Percentiles rank a stretch among this genome's conserved stretches.
These are phyloP conservation scores for Pythium myriotylum DNA, from an alignment of 352 stramenopile genomes.

Conservation along the genomic window DNA sequence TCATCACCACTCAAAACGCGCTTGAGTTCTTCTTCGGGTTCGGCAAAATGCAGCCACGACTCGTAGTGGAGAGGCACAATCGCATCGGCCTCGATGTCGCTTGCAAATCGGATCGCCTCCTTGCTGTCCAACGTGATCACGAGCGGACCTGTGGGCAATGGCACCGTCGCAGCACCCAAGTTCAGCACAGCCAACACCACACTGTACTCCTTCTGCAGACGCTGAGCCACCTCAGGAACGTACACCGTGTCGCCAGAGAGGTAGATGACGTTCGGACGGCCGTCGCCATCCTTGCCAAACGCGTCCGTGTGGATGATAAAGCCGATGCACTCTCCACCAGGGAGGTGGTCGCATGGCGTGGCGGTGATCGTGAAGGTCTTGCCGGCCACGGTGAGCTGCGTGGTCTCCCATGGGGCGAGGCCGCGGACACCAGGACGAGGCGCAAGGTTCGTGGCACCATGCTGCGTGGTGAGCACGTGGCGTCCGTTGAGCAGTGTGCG, in stretches of 20 bases:
- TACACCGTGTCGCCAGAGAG: constrained; percentile 44
- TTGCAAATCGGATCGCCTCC: constrained; percentile 28
- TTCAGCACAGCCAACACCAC: constrained; percentile 40
- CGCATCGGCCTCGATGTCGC: constrained; percentile 31
- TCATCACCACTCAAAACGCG: not conserved
- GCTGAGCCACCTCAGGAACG: constrained; percentile 30
- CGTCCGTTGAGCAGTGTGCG: not conserved
- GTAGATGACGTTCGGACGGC: constrained; percentile 42
- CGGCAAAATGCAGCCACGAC: constrained; percentile 45
- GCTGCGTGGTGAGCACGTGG: constrained; percentile 26
- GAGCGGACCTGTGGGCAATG: constrained; percentile 1
- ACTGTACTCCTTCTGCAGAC: constrained; percentile 34
- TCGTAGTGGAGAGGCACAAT: constrained; percentile 47
- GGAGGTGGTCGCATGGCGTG: constrained; percentile 38
- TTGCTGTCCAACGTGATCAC: constrained; percentile 39
- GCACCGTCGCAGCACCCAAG: constrained; percentile 38
- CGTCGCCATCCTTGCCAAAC: constrained; percentile 30
- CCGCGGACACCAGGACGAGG: constrained; percentile 38
- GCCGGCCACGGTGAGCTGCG: constrained; percentile 30
- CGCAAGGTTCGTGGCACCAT: constrained; percentile 44
- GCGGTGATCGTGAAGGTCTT: constrained; percentile 44
- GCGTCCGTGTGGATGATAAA: constrained; percentile 40
- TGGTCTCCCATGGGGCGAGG: constrained; percentile 35
- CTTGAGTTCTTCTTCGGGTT: constrained; percentile 2
- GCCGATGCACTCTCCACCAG: constrained; percentile 35